Evolutionary conservation across 2,329 filamentous ascomycete species (phyloP), one percentile per base, ranked within the genome.

Genomic region (Calycina marina): DNA sequence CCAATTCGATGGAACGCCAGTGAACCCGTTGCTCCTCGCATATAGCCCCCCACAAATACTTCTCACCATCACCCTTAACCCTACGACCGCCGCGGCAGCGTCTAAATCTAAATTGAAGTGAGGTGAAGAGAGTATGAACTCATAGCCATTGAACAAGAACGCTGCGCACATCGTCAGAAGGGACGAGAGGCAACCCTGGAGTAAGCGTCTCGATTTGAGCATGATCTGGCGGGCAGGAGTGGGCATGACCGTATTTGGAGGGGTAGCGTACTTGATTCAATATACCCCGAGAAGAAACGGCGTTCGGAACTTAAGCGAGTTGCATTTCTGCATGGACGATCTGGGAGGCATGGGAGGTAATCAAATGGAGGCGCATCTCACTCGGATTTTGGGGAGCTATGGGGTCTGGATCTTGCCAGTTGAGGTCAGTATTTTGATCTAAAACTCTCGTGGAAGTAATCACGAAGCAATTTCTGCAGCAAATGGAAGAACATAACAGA

Each of bases 21-120:
- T 79, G 56, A 67, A 75, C 42, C 76, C 77, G 8, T 63, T 83
- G 61, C 82, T 77, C 53, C 62, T 78, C 28, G 67, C 65, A 40
- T 71, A 65, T 49, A 62, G 55, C 9, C 68, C 73, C 4, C 75
- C 77, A 0, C 57, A 73, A 47, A 82, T 82, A 74, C 65, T 81
- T 4, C 76, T 77, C 2, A 80, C 76, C 3, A 60, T 62, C 8
- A 78, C 72, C 0, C 58, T 82, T 38, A 74, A 79, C 46, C 70
- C 74, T 1, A 50, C 46, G 14, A 45, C 57, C 1, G 52, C 57
- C 3, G 50, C 53, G 3, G 42, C 53, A 4, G 56, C 50, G 18
- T 43, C 51, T 4, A 61, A 51, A 25, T 43, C 52, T 9, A 61
- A 55, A 32, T 46, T 53, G n/a, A 58, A 56, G 35, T 38, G 47